Evolutionary conservation across 1,284 basidiomycete genomes (phyloP).

Genomic region (Athelia sp.): DNA sequence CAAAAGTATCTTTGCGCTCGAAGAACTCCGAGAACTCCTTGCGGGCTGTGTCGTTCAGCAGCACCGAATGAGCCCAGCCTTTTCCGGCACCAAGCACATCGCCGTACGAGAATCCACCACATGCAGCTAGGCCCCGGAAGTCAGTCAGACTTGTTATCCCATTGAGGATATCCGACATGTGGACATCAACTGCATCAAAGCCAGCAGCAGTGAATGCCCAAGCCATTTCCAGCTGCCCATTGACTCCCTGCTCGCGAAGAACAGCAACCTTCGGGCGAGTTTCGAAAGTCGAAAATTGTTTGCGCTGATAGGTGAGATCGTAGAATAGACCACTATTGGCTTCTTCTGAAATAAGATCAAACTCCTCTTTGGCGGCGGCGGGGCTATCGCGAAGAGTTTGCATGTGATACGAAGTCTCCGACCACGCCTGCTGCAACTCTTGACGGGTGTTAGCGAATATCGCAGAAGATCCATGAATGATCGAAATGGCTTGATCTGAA

Average conservation of each 20-base stretch:
- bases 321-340: too few species aligned
- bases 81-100: slow-evolving; percentile 97
- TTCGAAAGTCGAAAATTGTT: too few species aligned
- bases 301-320: too few species aligned
- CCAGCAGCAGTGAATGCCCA: too few species aligned
- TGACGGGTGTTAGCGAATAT: slow-evolving; percentile 14
- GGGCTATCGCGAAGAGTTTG: too few species aligned
- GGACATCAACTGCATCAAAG: slow-evolving; percentile 83
- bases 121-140: slow-evolving; percentile 91
- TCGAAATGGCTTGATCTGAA: slow-evolving; percentile 47
- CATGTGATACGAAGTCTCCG: too few species aligned
- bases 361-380: too few species aligned
- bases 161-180: slow-evolving; percentile 95
- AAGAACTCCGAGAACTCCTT: slow-evolving; percentile 84
- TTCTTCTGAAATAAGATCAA: too few species aligned
- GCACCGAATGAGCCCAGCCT: slow-evolving; percentile 94
- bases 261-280: too few species aligned
- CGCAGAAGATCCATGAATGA: slow-evolving; percentile 58
- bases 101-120: slow-evolving; percentile 98
- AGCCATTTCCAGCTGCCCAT: too few species aligned
- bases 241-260: too few species aligned
- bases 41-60: slow-evolving; percentile 74
- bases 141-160: slow-evolving; percentile 58
- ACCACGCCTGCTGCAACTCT: too few species aligned
- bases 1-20: slow-evolving; percentile 75